Evolutionary conservation across 331 rosid species (phyloP).

Genomic region (Pyracantha coccinea): DNA sequence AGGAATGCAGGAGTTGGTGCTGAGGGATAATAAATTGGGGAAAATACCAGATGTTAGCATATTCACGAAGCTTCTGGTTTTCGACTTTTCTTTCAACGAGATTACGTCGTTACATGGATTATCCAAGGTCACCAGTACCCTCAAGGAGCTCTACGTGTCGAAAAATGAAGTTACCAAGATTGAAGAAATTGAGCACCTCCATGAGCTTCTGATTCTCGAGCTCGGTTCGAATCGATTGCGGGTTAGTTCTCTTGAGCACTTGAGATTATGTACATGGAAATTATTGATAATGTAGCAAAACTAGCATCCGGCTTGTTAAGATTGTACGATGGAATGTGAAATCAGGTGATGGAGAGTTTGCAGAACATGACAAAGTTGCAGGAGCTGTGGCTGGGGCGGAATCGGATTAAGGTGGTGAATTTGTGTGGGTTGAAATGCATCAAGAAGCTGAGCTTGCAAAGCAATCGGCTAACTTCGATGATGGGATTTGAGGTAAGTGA

Average conservation of each 20-base stretch:
- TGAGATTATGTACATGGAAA: not conserved
- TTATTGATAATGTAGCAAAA: not conserved
- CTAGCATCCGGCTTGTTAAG: not conserved
- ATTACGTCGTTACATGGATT: constrained; percentile 62
- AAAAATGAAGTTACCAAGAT: constrained; percentile 73
- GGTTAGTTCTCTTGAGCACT: constrained; percentile 34
- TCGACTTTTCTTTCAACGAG: constrained; percentile 82
- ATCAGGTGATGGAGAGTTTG: constrained; percentile 86
- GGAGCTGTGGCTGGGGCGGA: constrained; percentile 96
- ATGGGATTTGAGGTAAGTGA: constrained; percentile 64
- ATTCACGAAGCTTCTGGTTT: constrained; percentile 62
- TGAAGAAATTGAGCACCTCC: constrained; percentile 80
- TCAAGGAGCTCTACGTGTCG: constrained; percentile 87
- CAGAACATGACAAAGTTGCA: constrained; percentile 48
- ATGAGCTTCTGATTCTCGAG: constrained; percentile 67
- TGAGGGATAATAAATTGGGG: constrained; percentile 70
- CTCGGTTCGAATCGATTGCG: constrained; percentile 84
- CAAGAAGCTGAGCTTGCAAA: constrained; percentile 89
- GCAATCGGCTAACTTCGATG: constrained; percentile 88
- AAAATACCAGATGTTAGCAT: constrained; percentile 69
- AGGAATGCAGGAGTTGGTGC: constrained; percentile 56
- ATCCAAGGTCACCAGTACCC: constrained; percentile 38
- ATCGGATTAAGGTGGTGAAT: constrained; percentile 70
- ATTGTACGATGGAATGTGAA: not conserved
- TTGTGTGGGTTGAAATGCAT: constrained; percentile 74